These are phyloP conservation scores for Triticum monococcum DNA, from an alignment of 176 grass and related monocot genomes.

Conservation along the genomic window DNA sequence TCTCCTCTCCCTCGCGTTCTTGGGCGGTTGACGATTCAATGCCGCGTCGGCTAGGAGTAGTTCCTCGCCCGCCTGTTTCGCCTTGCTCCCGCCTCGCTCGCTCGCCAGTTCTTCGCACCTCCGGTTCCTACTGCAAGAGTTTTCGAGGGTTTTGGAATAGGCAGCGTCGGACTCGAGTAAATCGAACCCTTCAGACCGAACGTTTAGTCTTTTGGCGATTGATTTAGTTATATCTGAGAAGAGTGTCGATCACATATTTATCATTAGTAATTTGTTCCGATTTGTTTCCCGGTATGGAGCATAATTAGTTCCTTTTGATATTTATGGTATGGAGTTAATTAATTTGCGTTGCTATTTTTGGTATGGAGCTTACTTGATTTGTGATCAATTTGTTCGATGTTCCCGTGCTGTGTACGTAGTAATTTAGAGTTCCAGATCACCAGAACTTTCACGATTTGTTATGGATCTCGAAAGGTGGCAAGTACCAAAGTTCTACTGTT, in stretches of 20 bases:
- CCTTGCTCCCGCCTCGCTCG: background rate
- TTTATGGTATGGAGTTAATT: background rate
- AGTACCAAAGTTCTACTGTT: background rate
- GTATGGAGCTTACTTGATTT: background rate
- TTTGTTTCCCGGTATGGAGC: too few relatives aligned
- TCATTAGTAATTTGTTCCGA: background rate
- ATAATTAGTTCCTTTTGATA: background rate
- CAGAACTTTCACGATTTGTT: background rate
- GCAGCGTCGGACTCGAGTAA: background rate
- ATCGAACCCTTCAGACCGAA: background rate
- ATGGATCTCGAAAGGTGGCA: background rate
- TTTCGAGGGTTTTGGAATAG: slow-evolving; percentile 11
- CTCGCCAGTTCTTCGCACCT: background rate
- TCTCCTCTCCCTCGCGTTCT: background rate
- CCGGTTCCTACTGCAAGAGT: background rate
- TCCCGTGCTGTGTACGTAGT: background rate
- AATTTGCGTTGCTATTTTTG: background rate
- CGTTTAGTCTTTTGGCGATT: background rate
- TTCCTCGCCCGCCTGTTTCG: background rate
- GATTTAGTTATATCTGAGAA: background rate
- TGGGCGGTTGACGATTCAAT: background rate
- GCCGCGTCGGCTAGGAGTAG: background rate
- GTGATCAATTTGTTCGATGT: background rate
- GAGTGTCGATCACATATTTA: background rate
- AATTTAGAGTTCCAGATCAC: background rate